phyloP scores from a whole-genome alignment of 169 alveolate genomes.

The Plasmodium billcollinsi region DNA sequence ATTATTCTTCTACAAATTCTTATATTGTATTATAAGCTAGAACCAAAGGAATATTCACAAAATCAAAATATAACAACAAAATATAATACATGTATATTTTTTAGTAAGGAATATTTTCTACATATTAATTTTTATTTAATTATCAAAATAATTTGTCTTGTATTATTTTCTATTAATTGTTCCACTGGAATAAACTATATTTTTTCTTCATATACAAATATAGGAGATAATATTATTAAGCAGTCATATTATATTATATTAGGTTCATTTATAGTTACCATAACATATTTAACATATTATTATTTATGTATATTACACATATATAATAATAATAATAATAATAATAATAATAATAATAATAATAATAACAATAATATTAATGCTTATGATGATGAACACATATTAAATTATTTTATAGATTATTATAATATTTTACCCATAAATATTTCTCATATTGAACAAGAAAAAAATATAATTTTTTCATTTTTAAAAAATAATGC shows the following conservation, averaged over 20 bases:
- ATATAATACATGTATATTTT: conserved; percentile 6
- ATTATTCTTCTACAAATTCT: conserved; percentile 18
- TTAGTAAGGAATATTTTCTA: conserved; percentile 29
- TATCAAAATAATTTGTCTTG: conserved; percentile 22
- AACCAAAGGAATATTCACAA: neutral
- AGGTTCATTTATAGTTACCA: conserved; percentile 33
- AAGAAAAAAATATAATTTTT: neutral
- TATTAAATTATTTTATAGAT: neutral
- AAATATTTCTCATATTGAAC: conserved; percentile 5
- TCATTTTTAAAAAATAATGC: conserved; percentile 2
- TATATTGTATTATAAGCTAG: conserved; percentile 10
- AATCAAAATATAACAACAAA: neutral
- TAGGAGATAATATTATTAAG: conserved; percentile 52
- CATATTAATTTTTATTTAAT: conserved; percentile 32
- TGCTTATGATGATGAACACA: conserved; percentile 1
- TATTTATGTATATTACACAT: conserved; percentile 25
- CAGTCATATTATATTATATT: conserved; percentile 18
- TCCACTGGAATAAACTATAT: conserved; percentile 70
- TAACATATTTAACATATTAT: conserved; percentile 24
- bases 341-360: neutral
- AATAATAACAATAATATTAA: neutral
- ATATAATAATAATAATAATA: too few relatives aligned
- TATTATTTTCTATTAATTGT: conserved; percentile 60
- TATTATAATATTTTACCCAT: conserved; percentile 2
- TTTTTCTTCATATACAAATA: conserved; percentile 63